Conservation (phyloP, 805 yeast species). For the Nakazawaea anatomiae region DNA sequence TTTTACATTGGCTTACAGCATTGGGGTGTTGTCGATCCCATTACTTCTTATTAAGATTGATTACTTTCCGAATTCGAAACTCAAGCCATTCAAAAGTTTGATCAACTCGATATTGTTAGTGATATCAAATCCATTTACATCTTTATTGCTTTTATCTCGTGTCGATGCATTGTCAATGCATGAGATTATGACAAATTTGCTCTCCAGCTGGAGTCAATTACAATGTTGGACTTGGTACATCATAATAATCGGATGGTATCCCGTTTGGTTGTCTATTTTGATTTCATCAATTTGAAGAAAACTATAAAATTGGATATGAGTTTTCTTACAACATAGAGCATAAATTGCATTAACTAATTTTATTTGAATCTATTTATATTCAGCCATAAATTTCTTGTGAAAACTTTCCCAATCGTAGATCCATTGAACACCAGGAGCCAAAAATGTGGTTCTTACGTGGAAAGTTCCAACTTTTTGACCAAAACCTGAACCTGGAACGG, state of each 20-base stretch:
- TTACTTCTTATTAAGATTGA: constrained; percentile 48
- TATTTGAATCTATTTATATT: constrained; percentile 30
- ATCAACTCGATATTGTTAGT: constrained; percentile 30
- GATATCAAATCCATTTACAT: constrained; percentile 45
- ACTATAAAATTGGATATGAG: too few species aligned
- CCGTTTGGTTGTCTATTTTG: constrained; percentile 56
- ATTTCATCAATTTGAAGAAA: constrained; percentile 3
- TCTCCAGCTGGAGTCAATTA: constrained; percentile 59
- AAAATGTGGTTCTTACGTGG: constrained; percentile 93
- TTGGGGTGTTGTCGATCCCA: constrained; percentile 74
- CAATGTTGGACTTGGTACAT: constrained; percentile 87
- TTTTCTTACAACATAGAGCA: too few species aligned
- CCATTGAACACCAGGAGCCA: constrained; percentile 94
- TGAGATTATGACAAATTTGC: constrained; percentile 37
- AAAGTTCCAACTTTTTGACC: constrained; percentile 88
- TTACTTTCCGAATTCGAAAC: background rate
- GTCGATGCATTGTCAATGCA: background rate
- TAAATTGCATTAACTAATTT: background rate
- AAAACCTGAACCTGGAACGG: constrained; percentile 96
- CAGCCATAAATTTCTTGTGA: constrained; percentile 64
- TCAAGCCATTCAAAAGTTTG: background rate
- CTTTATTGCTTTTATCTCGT: constrained; percentile 18
- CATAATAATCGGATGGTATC: constrained; percentile 71
- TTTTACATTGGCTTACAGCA: constrained; percentile 69
- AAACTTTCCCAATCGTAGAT: constrained; percentile 71